A percentile compares a stretch with the other conserved stretches of the same genome.
phyloP scores from a whole-genome alignment of 495 filamentous ascomycete species.

The Tuber microsphaerosporum region DNA sequence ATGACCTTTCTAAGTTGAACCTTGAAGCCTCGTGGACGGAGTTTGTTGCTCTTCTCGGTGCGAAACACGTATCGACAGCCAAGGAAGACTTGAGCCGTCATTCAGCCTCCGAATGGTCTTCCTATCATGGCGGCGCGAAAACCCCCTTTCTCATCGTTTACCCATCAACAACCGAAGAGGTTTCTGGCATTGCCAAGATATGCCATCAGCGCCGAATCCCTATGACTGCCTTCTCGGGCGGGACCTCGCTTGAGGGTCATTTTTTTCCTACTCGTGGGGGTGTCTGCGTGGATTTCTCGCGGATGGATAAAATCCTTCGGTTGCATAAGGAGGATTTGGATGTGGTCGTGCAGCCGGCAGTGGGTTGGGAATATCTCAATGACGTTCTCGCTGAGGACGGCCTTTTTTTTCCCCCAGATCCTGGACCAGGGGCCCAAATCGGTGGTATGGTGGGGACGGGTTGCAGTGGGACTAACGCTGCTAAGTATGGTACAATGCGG shows the following conservation, averaged over 20 bases:
- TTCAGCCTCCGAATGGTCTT: slow-evolving; percentile 81
- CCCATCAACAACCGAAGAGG: slow-evolving; percentile 60
- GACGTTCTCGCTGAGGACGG: slow-evolving; percentile 60
- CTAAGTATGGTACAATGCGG: slow-evolving; percentile 91
- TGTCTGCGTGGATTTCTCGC: slow-evolving; percentile 67
- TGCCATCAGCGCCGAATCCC: slow-evolving; percentile 65
- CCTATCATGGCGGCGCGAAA: slow-evolving; percentile 50
- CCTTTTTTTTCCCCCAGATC: slow-evolving; percentile 78
- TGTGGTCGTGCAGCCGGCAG: slow-evolving; percentile 71
- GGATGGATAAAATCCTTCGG: slow-evolving; percentile 65
- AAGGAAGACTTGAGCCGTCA: slow-evolving; percentile 61
- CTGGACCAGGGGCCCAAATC: slow-evolving; percentile 77
- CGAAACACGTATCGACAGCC: slow-evolving; percentile 73
- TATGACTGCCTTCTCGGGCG: slow-evolving; percentile 61
- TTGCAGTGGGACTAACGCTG: slow-evolving; percentile 88
- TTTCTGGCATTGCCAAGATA: slow-evolving; percentile 65
- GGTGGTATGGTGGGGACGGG: slow-evolving; percentile 95
- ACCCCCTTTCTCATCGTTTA: slow-evolving; percentile 59
- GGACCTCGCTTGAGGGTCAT: slow-evolving; percentile 74
- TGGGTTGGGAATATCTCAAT: slow-evolving; percentile 74
- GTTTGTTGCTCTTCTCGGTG: slow-evolving; percentile 74
- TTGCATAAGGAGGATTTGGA: slow-evolving; percentile 71
- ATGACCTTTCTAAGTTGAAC: slow-evolving; percentile 65
- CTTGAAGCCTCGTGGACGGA: slow-evolving; percentile 92
- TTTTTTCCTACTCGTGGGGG: slow-evolving; percentile 67